Conservation (phyloP, 257 asterid genomes). For the Oldenlandia corymbosa region DNA sequence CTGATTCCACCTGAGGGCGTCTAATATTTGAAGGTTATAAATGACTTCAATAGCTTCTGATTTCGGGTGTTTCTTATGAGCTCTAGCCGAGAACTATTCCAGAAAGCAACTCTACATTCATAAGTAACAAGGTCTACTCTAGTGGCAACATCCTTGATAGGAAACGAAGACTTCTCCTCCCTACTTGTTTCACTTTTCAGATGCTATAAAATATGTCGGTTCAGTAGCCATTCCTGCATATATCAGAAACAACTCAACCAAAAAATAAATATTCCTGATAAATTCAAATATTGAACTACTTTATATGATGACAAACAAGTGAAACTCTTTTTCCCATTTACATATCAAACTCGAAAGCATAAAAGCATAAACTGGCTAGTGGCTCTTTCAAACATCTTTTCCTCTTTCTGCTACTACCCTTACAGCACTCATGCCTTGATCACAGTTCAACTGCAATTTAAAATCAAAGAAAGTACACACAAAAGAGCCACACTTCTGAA, state of each 20-base stretch:
- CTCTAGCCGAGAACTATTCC: conserved; percentile 69
- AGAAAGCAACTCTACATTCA: conserved; percentile 74
- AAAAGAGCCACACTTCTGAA: not conserved
- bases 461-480: not conserved
- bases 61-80: conserved; percentile 61
- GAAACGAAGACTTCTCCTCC: conserved; percentile 53
- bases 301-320: not conserved
- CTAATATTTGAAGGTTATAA: conserved; percentile 62
- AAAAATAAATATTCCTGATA: not conserved
- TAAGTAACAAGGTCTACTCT: conserved; percentile 92
- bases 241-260: not conserved
- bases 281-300: not conserved
- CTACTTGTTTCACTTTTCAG: conserved; percentile 78
- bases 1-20: conserved; percentile 64
- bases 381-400: not conserved
- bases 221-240: conserved; percentile 64
- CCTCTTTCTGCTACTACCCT: not conserved
- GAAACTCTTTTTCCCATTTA: not conserved
- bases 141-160: conserved; percentile 51
- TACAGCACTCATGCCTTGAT: too few species aligned
- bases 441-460: too few species aligned
- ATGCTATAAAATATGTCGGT: conserved; percentile 75
- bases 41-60: conserved; percentile 58
- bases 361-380: not conserved
- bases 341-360: not conserved